phyloP scores from a whole-genome alignment of 2,329 filamentous ascomycete genomes.

The Eutypella sp. region DNA sequence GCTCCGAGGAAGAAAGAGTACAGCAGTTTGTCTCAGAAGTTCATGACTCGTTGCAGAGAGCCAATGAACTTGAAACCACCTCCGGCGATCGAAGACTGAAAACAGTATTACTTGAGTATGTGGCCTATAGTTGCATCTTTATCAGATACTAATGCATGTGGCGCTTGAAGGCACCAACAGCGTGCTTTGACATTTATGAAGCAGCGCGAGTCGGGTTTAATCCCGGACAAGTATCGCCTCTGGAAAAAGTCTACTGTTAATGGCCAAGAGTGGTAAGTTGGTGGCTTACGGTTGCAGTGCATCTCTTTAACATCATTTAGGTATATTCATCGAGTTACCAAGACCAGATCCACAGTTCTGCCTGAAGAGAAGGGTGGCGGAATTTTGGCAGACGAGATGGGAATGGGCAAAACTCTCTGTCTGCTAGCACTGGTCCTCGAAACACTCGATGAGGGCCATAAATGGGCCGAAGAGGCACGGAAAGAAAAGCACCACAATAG shows the following conservation, averaged over 20 bases:
- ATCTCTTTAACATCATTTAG: slow-evolving; percentile 11
- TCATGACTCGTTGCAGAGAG: slow-evolving; percentile 5
- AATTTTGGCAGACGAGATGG: slow-evolving; percentile 58
- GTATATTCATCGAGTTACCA: slow-evolving; percentile 37
- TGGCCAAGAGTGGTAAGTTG: slow-evolving; percentile 20
- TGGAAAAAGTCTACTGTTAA: slow-evolving; percentile 25
- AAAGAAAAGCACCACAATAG: slow-evolving; percentile 10
- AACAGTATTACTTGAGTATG: slow-evolving; percentile 5
- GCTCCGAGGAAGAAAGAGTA: slow-evolving; percentile 3
- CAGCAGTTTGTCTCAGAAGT: slow-evolving; percentile 8
- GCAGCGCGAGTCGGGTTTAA: slow-evolving; percentile 32
- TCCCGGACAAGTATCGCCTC: slow-evolving; percentile 24
- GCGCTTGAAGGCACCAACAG: slow-evolving; percentile 30
- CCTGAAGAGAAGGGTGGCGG: slow-evolving; percentile 35
- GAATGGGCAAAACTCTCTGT: slow-evolving; percentile 53
- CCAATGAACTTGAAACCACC: slow-evolving; percentile 5
- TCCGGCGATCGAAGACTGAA: slow-evolving; percentile 4
- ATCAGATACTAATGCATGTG: neutral
- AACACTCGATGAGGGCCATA: slow-evolving; percentile 31
- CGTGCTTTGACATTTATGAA: slow-evolving; percentile 33
- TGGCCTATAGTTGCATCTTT: neutral
- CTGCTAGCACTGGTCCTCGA: slow-evolving; percentile 44
- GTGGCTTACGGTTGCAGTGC: slow-evolving; percentile 3
- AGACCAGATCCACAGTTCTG: slow-evolving; percentile 19
- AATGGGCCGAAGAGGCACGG: slow-evolving; percentile 27